These are phyloP conservation scores for Mortierella sp. DNA, from an alignment of 371 early-diverging fungal genomes.

Conservation along the genomic window DNA sequence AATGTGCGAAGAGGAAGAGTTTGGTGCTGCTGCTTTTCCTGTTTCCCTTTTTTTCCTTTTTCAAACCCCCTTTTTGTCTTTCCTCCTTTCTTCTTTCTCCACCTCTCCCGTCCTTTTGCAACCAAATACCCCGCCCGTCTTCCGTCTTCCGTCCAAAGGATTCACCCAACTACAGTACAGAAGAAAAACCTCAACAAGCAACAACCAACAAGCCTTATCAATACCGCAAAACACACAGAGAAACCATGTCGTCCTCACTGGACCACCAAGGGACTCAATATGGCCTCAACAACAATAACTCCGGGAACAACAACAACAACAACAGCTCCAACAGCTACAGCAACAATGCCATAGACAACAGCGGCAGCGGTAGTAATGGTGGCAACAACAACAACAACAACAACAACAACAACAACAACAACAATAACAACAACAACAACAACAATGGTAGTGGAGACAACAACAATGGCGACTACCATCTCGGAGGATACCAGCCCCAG, in stretches of 20 bases:
- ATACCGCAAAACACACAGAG: not conserved
- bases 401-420: not conserved
- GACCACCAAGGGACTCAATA: slow-evolving; percentile 1
- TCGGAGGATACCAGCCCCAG: slow-evolving; percentile 14
- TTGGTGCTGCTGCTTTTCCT: too few relatives aligned
- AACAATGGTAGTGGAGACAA: too few relatives aligned
- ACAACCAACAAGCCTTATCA: not conserved
- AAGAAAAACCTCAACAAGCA: not conserved
- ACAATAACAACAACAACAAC: not conserved
- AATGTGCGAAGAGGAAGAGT: too few relatives aligned
- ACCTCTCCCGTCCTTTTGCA: not conserved
- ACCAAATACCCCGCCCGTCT: not conserved
- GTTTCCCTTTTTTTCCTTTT: not conserved
- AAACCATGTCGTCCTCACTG: slow-evolving; percentile 8
- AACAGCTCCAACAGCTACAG: not conserved
- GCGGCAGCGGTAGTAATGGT: not conserved
- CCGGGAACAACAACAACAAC: slow-evolving; percentile 9
- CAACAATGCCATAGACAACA: not conserved
- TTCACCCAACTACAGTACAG: too few relatives aligned
- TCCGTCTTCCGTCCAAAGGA: not conserved
- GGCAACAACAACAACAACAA: not conserved
- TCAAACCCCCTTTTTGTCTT: not conserved
- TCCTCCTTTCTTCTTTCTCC: not conserved
- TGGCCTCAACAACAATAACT: not conserved
- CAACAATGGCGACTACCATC: slow-evolving; percentile 4